Base-by-base conservation (phyloP, 495 filamentous ascomycete species). In the Usnea hakonensis region DNA sequence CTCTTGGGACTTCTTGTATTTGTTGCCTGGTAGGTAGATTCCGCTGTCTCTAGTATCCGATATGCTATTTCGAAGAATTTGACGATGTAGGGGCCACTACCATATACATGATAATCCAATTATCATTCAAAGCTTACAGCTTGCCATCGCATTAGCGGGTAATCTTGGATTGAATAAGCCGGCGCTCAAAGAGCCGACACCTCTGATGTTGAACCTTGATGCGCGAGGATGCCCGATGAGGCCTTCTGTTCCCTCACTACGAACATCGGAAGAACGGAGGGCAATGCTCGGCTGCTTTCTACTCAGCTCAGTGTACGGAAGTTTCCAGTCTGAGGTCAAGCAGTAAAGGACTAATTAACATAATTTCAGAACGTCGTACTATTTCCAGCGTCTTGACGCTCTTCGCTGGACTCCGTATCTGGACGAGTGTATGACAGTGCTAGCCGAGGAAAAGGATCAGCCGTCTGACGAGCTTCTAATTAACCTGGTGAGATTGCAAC, bases 141-240 rank as follows among this genome's bases (percentile, higher is more conserved):
- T 86, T 23, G 73, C 82, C 4, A 76, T 79, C 57, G 77, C 80
- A 0, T 55, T 86, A 14, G 72, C 84, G 0, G 78, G 72, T 28
- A 83, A 85, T 46, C 73, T 85, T 30, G 77, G 79, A n/a, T 75
- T 87, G 23, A 80, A 85, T 64, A 78, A 78, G 62, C 66, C 71
- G 19, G 63, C 75, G 23, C 1, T 48, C 68, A 19, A 73, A 75
- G 38, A 67, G 60, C 30, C 58, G 19, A 17, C 32, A 14, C 44
- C 35, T 1, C 32, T 60, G 26, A 32, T 60, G 57, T 46, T 61
- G 2, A 35, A 53, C n/a, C 23, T 30, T n/a, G 43, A 61, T 52
- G 44, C 50, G 19, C 30, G 50, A 41, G 58, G 58, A 23, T 52
- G 32, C 32, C 58, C 36, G 57, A 30, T 16, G 30, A 64, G 64